Percentiles rank a stretch among this genome's conserved stretches.
Evolutionary conservation across 371 early-diverging fungal genomes (phyloP).

Genomic region (Coemansia sp.): DNA sequence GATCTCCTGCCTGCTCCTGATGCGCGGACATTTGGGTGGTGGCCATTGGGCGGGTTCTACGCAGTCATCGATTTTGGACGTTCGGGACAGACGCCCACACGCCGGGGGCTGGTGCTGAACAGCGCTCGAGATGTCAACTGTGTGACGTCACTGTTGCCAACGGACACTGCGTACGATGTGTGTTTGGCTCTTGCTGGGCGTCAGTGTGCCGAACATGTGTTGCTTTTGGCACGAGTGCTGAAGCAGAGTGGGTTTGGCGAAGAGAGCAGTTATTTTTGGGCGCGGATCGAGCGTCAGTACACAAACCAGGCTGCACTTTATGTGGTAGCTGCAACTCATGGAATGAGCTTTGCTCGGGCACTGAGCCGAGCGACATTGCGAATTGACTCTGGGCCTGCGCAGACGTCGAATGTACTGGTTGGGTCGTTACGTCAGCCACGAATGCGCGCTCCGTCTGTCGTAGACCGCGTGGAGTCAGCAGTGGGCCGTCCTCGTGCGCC

Average conservation of each 20-base stretch:
- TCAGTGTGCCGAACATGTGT: constrained; percentile 31
- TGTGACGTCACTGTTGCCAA: constrained; percentile 19
- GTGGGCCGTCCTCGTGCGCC: constrained; percentile 2
- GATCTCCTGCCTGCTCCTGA: constrained; percentile 20
- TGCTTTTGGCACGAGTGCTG: constrained; percentile 18
- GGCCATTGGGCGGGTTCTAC: constrained; percentile 43
- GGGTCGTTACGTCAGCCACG: constrained; percentile 21
- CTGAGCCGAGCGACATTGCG: constrained; percentile 7
- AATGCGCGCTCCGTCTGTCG: not conserved
- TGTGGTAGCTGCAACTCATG: constrained; percentile 9
- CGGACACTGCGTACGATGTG: constrained; percentile 20
- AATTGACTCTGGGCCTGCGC: not conserved
- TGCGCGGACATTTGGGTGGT: constrained; percentile 23
- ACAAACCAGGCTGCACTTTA: constrained; percentile 16
- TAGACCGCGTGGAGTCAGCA: not conserved
- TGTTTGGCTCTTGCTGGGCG: constrained; percentile 38
- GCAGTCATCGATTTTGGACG: constrained; percentile 25
- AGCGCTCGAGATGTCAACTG: constrained; percentile 21
- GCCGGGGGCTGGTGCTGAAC: constrained; percentile 24
- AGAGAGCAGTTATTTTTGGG: constrained; percentile 40
- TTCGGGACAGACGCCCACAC: constrained; percentile 5
- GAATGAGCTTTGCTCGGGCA: constrained; percentile 29
- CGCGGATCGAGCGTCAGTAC: constrained; percentile 21
- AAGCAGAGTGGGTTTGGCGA: constrained; percentile 25
- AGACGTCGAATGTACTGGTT: constrained; percentile 4